Base-by-base conservation (phyloP, 208 protist genomes). In the Wallacemonas sp. region DNA sequence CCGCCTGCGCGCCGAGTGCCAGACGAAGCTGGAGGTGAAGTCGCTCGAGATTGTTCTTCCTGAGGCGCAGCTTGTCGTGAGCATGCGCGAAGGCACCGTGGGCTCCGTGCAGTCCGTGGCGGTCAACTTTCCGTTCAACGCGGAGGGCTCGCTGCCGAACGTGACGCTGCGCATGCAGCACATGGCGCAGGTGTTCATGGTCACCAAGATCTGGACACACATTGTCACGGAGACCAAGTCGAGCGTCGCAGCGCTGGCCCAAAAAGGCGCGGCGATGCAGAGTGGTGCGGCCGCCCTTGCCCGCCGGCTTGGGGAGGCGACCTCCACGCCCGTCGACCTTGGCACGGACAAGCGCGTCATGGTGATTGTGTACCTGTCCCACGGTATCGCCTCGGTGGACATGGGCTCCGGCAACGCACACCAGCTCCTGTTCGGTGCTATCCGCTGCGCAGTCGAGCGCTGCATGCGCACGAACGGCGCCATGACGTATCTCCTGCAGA, bases 11-110 rank as follows among this genome's bases (percentile, higher is more conserved):
- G 84, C 84, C 20, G 87, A 96, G 79, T 92, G 86, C 64, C 91
- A 93, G 61, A 91, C 84, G 26, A 89, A 85, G 67, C 75, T 96
- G 20, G 91, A 96, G 74, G 84, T 94, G 49, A 93, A 93, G 72
- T 92, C 88, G 29, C 33, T 96, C 3, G 91, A 94, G 68, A 67
- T 94, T 49, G 74, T 66, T 46, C 48, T 96, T 23, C 84, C 84
- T 1, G 80, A 91, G 61, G 67, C 79, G 32, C 80, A 85, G 66
- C 31, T 84, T 7, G 55, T 44, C 22, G 36, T 82, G n/a, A 84
- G 84, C 65, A 44, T 70, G 52, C 82, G 83, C 2, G 50, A 76
- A 12, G 62, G 69, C 26, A 65, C 23, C 10, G 29, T 68, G 23
- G 73, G 41, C 22, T n/a, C 36, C 33, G 57, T 86, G 1, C 48